Evolutionary conservation across 139 green algal species (phyloP), one percentile per base, ranked within the genome.

Genomic region (Marvania coccoides): DNA sequence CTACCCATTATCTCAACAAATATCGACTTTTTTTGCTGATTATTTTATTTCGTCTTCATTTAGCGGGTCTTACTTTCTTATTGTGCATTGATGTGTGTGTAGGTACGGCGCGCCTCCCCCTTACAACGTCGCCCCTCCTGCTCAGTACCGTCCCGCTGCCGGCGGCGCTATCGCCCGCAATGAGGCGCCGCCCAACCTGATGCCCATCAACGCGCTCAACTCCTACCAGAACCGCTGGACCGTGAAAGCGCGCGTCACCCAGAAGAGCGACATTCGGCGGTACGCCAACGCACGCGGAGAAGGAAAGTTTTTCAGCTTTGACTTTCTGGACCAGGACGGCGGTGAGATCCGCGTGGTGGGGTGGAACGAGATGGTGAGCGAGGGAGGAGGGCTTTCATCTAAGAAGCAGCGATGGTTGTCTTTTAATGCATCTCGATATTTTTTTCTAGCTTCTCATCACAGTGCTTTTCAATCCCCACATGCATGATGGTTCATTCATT

Each of bases 141-240:
- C 7, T 6, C 3, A 4, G 23, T 14, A 10, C n/a, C n/a, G 30
- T 6, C 30, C 31, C 19, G 57, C 23, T 38, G 14, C 15, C 33
- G 48, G 46, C 15, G 71, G 67, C 15, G 67, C 81, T 3, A 67
- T 83, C 9, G 72, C 70, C 0, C 65, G 78, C 34, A 76, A 88
- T 48, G 73, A 85, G 26, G 86, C 81, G 4, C 74, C 85, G 0
- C 55, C 73, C 3, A 56, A 75, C 30, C 89, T 97, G 66, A 74
- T 90, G 36, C 86, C 88, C 39, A 97, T 99, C 80, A 80, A 56
- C 15, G 62, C 67, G 1, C 77, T 99, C 13, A 98, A 96, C 77
- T 89, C 90, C 39, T 99, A 97, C 76, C 80, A 89, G 38, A 90
- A 84, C 15, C 73, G 88, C 14, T 99, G 94, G 94, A 94, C 91